Base-by-base conservation (phyloP, 2,329 filamentous ascomycete species). In the Mycosphaerelloides madeirae region DNA sequence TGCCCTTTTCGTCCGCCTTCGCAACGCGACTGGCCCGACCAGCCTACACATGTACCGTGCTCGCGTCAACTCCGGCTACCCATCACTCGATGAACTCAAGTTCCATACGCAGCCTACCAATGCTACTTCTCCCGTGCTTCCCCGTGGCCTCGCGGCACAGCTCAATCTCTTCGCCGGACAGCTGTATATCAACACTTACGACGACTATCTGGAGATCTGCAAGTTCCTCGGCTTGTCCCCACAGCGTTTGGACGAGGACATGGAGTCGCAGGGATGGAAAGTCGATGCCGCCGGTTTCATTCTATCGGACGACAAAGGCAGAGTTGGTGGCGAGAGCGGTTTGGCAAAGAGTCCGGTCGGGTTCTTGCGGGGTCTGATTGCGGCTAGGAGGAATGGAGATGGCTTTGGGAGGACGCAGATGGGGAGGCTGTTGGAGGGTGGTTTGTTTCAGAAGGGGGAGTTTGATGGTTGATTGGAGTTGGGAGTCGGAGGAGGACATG, bases 101-200 rank as follows among this genome's bases (percentile, higher is more conserved):
- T 63, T 80, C 1, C 76, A 69, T 54, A 49, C 41, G 3, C 41
- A 29, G 16, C 13, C 29, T 16, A 15, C 22, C 13, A 14, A 19
- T 11, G 12, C 16, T 9, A n/a, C n/a, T n/a, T n/a, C n/a, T n/a
- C n/a, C n/a, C n/a, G n/a, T 12, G 14, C 7, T 14, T 60, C 56
- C 53, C 6, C 59, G 54, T 9, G 55, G 40, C 0, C 56, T 76
- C 0, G 59, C 66, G 0, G 63, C 68, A 0, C 68, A 78, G 44
- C 69, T 87, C 0, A 83, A 84, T 33, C 63, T 87, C 0, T 87
- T 88, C 43, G 69, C 84, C 0, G 84, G 84, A 0, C 80, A 84
- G 43, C 68, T 87, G 0, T 87, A 87, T 52, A 66, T 87, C 9
- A 61, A 58, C 0, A 72, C 68, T 0, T 77, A 71, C 33, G 46